Conservation (phyloP, 1,139 yeast species). For the Insectozyma bohioensis region DNA sequence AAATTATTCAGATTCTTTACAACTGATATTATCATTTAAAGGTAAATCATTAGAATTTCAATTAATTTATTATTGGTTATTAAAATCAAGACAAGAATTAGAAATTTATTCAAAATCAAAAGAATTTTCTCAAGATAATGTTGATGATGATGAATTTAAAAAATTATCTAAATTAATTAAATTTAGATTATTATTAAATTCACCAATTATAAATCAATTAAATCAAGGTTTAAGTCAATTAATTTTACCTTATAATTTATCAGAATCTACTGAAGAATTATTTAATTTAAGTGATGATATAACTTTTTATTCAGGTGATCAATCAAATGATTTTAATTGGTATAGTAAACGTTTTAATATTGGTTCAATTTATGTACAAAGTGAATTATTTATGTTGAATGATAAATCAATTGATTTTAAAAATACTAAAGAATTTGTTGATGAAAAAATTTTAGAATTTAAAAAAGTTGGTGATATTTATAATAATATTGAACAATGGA, state of each 20-base stretch:
- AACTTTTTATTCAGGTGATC: constrained; percentile 76
- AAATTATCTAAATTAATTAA: constrained; percentile 55
- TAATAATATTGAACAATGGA: constrained; percentile 70
- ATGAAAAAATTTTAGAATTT: constrained; percentile 56
- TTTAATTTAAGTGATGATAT: constrained; percentile 81
- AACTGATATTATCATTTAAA: constrained; percentile 48
- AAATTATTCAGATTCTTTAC: constrained; percentile 67
- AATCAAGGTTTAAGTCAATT: constrained; percentile 53
- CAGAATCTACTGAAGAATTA: constrained; percentile 60
- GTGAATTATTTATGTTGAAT: constrained; percentile 78
- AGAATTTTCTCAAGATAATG: constrained; percentile 17
- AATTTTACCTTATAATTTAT: constrained; percentile 53
- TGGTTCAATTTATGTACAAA: constrained; percentile 65
- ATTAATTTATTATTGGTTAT: constrained; percentile 48
- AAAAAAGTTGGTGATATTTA: constrained; percentile 59
- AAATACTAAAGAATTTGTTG: constrained; percentile 66
- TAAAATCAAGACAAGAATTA: constrained; percentile 34
- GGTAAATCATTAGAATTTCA: constrained; percentile 42
- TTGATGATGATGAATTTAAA: constrained; percentile 50
- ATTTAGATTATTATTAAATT: constrained; percentile 63
- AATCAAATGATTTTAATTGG: constrained; percentile 88
- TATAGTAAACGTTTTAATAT: constrained; percentile 79
- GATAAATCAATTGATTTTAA: constrained; percentile 59
- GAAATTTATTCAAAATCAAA: constrained; percentile 30
- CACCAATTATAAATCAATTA: constrained; percentile 47